Evolutionary conservation across 768 basidiomycete species (phyloP).

Genomic region (Porphyrellus cyaneotinctus): DNA sequence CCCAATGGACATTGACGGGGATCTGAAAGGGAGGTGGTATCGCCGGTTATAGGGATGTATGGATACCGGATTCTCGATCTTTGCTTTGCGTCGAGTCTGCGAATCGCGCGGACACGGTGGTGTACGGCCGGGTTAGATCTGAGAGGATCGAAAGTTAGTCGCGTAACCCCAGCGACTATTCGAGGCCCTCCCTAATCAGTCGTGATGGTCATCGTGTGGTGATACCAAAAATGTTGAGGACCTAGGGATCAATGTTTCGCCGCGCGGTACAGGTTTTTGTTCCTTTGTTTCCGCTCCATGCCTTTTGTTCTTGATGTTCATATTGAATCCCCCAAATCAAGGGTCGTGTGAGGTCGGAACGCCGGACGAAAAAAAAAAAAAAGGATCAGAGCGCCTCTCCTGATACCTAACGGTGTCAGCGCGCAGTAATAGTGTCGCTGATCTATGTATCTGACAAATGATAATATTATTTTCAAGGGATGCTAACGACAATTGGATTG

Average conservation of each 20-base stretch:
- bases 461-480: no score
- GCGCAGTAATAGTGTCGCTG: background rate
- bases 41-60: background rate
- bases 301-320: background rate
- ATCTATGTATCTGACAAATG: background rate
- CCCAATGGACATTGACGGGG: background rate
- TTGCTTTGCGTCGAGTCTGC: background rate
- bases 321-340: no score
- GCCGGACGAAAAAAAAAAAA: constrained; percentile 7
- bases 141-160: background rate
- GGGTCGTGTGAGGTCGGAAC: background rate
- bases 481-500: background rate
- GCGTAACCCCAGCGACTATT: no score
- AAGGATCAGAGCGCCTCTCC: background rate
- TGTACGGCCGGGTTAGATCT: background rate
- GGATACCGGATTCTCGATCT: background rate
- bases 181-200: no score
- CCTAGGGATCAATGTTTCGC: background rate
- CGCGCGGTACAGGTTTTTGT: background rate
- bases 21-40: background rate
- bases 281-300: background rate
- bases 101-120: background rate
- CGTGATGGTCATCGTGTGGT: no score
- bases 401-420: background rate
- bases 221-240: background rate